Evolutionary conservation across 2,329 filamentous ascomycete species (phyloP).

Genomic region (Beauveria bassiana): DNA sequence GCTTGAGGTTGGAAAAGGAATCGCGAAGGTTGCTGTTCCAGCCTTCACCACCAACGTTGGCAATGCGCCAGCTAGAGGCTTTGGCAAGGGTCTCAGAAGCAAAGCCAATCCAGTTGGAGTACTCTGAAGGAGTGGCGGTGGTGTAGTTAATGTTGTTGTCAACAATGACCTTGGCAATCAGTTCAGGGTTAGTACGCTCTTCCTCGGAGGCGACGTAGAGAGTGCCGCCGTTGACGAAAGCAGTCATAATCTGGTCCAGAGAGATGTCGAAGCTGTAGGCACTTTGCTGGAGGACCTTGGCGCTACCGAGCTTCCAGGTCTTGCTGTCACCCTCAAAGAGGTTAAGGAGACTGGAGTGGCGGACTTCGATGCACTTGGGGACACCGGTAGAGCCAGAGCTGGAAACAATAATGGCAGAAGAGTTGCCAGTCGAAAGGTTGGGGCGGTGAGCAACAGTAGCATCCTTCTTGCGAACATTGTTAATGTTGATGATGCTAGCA

Average conservation of each 20-base stretch:
- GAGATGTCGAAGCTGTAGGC: constrained; percentile 35
- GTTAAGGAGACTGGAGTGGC: constrained; percentile 23
- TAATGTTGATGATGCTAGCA: constrained; percentile 6
- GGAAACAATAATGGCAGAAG: constrained; percentile 25
- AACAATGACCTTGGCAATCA: constrained; percentile 27
- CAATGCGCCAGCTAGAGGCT: constrained; percentile 15
- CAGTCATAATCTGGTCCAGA: constrained; percentile 27
- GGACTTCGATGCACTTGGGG: constrained; percentile 34
- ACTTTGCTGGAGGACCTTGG: constrained; percentile 30
- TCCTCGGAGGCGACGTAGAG: constrained; percentile 26
- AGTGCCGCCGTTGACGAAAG: constrained; percentile 28
- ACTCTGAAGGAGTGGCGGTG: constrained; percentile 34
- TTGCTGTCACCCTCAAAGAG: constrained; percentile 18
- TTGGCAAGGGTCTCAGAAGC: constrained; percentile 11
- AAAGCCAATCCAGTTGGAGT: constrained; percentile 22
- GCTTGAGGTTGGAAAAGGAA: constrained; percentile 13
- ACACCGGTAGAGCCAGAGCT: constrained; percentile 24
- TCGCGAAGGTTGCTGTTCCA: constrained; percentile 10
- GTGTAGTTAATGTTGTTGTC: constrained; percentile 30
- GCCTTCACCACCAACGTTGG: constrained; percentile 14
- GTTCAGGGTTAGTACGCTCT: constrained; percentile 27
- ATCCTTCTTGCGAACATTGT: background rate
- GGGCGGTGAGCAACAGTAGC: constrained; percentile 1
- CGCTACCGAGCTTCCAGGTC: constrained; percentile 16
- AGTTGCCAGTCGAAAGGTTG: constrained; percentile 10